Conservation (phyloP, 805 yeast genomes). For the Teunomyces aglyptinius region DNA sequence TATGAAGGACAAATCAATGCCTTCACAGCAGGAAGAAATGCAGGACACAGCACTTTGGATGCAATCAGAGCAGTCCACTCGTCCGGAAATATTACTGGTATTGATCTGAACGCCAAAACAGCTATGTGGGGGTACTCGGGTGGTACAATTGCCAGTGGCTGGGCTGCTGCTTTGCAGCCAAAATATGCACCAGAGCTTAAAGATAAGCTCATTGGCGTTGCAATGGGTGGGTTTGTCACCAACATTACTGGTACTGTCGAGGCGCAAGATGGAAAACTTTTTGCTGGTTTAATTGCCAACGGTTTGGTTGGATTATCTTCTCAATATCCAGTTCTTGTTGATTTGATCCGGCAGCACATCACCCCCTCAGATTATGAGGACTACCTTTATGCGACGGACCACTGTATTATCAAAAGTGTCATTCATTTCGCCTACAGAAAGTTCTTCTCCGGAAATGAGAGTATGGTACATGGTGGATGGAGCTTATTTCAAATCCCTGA, state of each 20-base stretch:
- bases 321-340: constrained; percentile 24
- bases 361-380: neutral
- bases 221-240: constrained; percentile 36
- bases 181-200: constrained; percentile 33
- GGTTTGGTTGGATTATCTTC: constrained; percentile 30
- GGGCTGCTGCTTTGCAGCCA: constrained; percentile 40
- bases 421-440: constrained; percentile 4
- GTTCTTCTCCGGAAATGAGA: constrained; percentile 15
- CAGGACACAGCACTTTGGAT: constrained; percentile 32
- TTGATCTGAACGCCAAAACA: constrained; percentile 17
- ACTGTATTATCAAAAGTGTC: constrained; percentile 5
- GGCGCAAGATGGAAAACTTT: constrained; percentile 22
- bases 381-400: neutral
- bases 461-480: constrained; percentile 14
- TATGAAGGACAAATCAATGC: constrained; percentile 34
- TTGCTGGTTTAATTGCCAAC: constrained; percentile 29
- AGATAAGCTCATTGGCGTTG: constrained; percentile 28
- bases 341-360: neutral
- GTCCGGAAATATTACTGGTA: constrained; percentile 17
- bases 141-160: constrained; percentile 36
- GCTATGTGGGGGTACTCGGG: constrained; percentile 39
- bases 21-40: constrained; percentile 31
- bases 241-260: constrained; percentile 28
- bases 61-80: constrained; percentile 27
- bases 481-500: constrained; percentile 14